Base-by-base conservation (phyloP, 2,329 filamentous ascomycete genomes). In the Fusarium zealandicum region DNA sequence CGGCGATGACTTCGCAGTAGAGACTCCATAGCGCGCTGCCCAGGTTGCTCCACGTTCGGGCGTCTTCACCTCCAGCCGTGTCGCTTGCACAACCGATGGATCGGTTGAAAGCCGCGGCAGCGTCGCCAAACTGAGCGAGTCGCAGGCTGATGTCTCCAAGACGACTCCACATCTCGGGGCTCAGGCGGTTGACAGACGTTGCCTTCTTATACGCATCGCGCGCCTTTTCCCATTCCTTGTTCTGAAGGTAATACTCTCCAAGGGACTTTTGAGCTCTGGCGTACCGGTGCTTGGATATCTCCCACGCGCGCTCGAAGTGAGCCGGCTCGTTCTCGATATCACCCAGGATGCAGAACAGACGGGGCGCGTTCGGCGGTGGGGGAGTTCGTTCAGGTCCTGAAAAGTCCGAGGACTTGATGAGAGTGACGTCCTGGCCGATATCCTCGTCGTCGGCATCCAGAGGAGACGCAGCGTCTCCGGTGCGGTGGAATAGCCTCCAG, bases 41-140 rank as follows among this genome's bases (percentile, higher is more conserved):
- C 17, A 99, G 82, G 69, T 99, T 99, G 67, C 90, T 96, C 92
- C 95, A 99, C 1, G 91, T 92, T 69, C 96, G 87, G 1, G 93
- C 93, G 69, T 97, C 93, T 45, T 89, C 87, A 20, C 96, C 93
- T 40, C 96, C 95, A 10, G 90, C 82, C 2, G 73, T 73, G 27
- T 81, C 80, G 27, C 77, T 80, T 0, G 81, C 77, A 6, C 77
- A 75, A 63, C 90, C 87, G 10, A 99, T 93, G 8, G 89, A 89
- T 17, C 92, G 83, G 8, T 87, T 86, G 72, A 96, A 99, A 0
- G 92, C 89, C 62, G 93, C 87, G 1, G 90, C 87, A 0, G 95
- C 93, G 16, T 89, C 88, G 16, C 87, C 80, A 76, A 90, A 98
- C 32, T 87, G 80, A 9, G 85, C 85, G 0, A 96, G 80, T 43